These are phyloP conservation scores for Aurifilum marmelostoma DNA, from an alignment of 2,329 filamentous ascomycete species.

Conservation along the genomic window DNA sequence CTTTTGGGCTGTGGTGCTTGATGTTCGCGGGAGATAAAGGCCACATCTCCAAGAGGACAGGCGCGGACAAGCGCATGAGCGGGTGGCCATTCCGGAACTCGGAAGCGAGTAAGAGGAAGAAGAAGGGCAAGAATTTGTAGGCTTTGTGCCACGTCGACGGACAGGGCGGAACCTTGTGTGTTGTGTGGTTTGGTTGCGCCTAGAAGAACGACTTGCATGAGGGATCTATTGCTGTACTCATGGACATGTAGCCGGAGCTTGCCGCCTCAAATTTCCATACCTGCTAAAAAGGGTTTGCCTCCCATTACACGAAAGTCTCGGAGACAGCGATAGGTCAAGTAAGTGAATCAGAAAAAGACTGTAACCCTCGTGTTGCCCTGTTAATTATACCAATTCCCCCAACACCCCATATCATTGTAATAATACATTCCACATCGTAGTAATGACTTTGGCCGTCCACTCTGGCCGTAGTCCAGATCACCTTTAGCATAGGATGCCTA, in stretches of 20 bases:
- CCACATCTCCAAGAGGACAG: slow-evolving; percentile 43
- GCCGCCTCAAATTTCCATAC: not conserved
- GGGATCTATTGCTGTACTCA: not conserved
- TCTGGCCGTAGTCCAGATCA: not conserved
- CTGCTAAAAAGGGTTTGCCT: not conserved
- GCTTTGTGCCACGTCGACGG: not conserved
- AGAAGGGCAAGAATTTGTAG: slow-evolving; percentile 33
- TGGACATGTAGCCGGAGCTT: not conserved
- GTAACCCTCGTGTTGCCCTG: not conserved
- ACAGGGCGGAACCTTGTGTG: too few relatives aligned
- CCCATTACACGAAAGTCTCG: too few relatives aligned
- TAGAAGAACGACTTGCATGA: not conserved
- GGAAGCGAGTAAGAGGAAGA: slow-evolving; percentile 40
- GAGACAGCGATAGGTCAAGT: not conserved
- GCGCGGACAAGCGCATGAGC: slow-evolving; percentile 47
- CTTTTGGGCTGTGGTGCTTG: slow-evolving; percentile 65
- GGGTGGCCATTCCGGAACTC: slow-evolving; percentile 45
- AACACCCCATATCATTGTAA: slow-evolving; percentile 1
- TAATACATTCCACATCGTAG: not conserved
- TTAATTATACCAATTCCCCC: not conserved
- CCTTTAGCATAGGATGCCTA: not conserved
- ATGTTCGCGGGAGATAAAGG: slow-evolving; percentile 44
- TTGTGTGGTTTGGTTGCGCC: not conserved
- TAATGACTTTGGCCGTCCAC: not conserved
- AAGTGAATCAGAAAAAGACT: not conserved